A percentile compares a stretch with the other conserved stretches of the same genome.
Conservation (phyloP, 129 eudicot species). For the Saussurea involucrata region DNA sequence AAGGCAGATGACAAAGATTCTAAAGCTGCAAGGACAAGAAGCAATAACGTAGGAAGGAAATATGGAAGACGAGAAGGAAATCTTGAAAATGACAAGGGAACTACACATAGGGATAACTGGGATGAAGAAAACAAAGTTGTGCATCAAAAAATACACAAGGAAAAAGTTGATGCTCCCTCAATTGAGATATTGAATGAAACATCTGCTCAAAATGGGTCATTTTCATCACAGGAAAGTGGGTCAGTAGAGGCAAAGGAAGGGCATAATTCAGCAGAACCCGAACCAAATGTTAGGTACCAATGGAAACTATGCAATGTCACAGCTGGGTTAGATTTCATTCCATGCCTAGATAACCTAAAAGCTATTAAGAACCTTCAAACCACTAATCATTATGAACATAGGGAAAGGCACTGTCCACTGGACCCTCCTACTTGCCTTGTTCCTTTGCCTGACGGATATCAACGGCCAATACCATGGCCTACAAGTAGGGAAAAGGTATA, state of each 20-base stretch:
- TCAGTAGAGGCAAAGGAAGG: conserved; percentile 67
- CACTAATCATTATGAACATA: conserved; percentile 85
- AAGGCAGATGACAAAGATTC: conserved; percentile 15
- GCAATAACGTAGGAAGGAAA: background rate
- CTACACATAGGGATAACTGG: too few species aligned
- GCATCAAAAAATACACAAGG: conserved; percentile 17
- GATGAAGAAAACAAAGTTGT: conserved; percentile 10
- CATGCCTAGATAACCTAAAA: conserved; percentile 73
- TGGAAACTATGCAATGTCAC: conserved; percentile 80
- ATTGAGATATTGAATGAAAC: conserved; percentile 58
- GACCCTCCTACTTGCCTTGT: conserved; percentile 88
- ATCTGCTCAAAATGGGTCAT: conserved; percentile 56
- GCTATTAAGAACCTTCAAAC: conserved; percentile 55
- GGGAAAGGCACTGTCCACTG: conserved; percentile 88
- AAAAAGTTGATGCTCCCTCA: conserved; percentile 25
- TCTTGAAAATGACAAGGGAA: conserved; percentile 16
- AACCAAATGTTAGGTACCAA: conserved; percentile 24
- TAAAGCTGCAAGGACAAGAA: background rate
- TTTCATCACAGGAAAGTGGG: conserved; percentile 70
- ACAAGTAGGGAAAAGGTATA: conserved; percentile 83
- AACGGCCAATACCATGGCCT: conserved; percentile 73
- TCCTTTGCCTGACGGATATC: conserved; percentile 82
- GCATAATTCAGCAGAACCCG: conserved; percentile 32
- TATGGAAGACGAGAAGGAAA: conserved; percentile 4
- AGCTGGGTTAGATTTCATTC: conserved; percentile 81